Percentiles rank a stretch among this genome's conserved stretches.
Conservation (phyloP, 176 grass and related monocot species). For the Cymbopogon citratus region DNA sequence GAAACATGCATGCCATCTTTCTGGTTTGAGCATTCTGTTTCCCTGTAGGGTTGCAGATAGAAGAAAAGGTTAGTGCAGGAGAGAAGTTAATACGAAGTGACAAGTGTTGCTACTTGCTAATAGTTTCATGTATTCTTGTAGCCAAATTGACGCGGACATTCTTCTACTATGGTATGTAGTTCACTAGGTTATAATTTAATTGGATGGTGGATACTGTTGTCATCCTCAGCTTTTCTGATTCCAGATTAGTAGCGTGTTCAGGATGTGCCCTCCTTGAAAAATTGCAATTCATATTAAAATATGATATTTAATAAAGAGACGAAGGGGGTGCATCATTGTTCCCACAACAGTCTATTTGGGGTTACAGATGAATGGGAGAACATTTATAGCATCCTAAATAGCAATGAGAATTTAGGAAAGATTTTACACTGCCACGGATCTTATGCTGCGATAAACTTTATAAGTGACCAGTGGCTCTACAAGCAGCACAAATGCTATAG, state of each 20-base stretch:
- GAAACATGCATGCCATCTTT: constrained; percentile 84
- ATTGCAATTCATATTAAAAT: not conserved
- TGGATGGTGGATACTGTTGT: not conserved
- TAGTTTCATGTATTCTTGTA: constrained; percentile 11
- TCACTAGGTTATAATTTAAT: not conserved
- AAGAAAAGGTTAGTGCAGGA: not conserved
- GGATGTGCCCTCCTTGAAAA: not conserved
- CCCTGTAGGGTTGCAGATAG: constrained; percentile 40
- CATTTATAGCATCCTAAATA: not conserved
- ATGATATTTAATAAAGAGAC: not conserved
- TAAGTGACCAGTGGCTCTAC: not conserved
- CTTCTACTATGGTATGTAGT: not conserved
- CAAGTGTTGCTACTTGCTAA: not conserved
- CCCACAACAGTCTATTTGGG: not conserved
- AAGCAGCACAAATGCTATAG: not conserved
- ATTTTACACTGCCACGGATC: not conserved
- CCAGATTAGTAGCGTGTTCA: not conserved
- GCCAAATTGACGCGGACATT: not conserved
- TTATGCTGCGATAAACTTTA: not conserved
- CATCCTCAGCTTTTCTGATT: not conserved
- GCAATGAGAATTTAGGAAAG: not conserved
- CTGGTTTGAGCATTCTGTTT: constrained; percentile 78
- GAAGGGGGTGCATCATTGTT: not conserved
- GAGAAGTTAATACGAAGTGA: not conserved
- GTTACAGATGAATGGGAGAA: not conserved